Conservation (phyloP, 345 rosid species). For the Syzygium grande region DNA sequence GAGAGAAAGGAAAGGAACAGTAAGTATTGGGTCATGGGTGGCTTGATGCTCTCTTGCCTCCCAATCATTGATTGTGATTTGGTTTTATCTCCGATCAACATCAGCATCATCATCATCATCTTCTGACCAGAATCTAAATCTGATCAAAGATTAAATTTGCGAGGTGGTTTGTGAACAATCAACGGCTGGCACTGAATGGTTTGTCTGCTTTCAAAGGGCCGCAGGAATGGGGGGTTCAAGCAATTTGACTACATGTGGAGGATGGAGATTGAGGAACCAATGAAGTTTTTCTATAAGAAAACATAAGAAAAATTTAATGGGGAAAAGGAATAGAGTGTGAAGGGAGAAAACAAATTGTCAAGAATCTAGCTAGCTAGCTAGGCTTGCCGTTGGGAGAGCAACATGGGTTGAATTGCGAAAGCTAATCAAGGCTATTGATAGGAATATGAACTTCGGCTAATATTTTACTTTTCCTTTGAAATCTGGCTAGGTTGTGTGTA, state of each 20-base stretch:
- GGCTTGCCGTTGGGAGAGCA: background rate
- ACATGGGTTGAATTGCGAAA: background rate
- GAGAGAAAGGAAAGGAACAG: too few relatives aligned
- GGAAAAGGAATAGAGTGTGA: background rate
- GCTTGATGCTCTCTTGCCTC: conserved; percentile 10
- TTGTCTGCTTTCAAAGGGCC: conserved; percentile 8
- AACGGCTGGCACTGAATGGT: conserved; percentile 31
- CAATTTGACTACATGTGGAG: conserved; percentile 1
- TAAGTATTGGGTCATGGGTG: background rate
- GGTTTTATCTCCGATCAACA: background rate
- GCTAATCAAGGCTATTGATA: background rate
- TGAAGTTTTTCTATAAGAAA: background rate
- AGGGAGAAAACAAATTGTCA: background rate
- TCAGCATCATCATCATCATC: background rate
- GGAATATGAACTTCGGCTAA: background rate
- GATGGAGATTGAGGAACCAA: background rate
- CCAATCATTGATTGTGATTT: conserved; percentile 18
- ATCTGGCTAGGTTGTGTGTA: background rate
- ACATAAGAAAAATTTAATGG: background rate
- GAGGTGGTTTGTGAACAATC: conserved; percentile 15
- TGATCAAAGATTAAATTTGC: background rate
- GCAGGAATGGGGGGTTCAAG: background rate
- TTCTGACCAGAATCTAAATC: conserved; percentile 5
- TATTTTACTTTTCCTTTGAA: background rate
- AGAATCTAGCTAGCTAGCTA: background rate